phyloP scores from a whole-genome alignment of 495 filamentous ascomycete genomes.

The Schizothecium vesticola region DNA sequence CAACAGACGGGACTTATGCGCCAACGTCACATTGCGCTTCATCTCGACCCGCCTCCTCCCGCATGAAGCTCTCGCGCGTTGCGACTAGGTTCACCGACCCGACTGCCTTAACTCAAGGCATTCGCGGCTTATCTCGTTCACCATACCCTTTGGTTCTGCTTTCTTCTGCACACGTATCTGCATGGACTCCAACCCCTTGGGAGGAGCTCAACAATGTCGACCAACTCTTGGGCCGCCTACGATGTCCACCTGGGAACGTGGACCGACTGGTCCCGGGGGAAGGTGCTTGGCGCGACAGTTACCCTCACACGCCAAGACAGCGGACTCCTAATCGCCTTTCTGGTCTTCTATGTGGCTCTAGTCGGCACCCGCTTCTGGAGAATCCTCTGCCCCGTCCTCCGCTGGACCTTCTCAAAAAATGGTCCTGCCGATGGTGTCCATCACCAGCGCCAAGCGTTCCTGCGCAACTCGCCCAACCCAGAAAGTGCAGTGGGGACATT shows the following conservation, averaged over 20 bases:
- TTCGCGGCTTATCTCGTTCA: no score
- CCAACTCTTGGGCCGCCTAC: background rate
- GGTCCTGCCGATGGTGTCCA: constrained; percentile 9
- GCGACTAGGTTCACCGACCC: no score
- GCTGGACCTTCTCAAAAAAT: background rate
- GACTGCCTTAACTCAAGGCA: no score
- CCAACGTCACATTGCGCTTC: no score
- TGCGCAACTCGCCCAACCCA: constrained; percentile 6
- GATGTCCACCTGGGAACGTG: constrained; percentile 15
- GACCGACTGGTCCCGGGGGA: constrained; percentile 20
- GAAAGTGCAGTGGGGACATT: constrained; percentile 1
- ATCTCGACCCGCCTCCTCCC: no score
- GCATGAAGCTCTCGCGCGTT: no score
- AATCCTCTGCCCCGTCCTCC: constrained; percentile 10
- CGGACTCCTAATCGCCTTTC: constrained; percentile 15
- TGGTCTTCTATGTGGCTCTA: constrained; percentile 16
- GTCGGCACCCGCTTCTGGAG: constrained; percentile 18
- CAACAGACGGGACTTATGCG: no score
- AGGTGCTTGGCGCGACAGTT: constrained; percentile 13
- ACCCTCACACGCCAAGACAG: constrained; percentile 12
- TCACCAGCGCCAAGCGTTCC: constrained; percentile 15
- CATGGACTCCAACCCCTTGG: no score
- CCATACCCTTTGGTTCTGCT: no score
- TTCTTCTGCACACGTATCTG: no score
- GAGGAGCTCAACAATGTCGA: background rate